A percentile compares a stretch with the other conserved stretches of the same genome.
Evolutionary conservation across 2,329 filamentous ascomycete species (phyloP).

Genomic region (Nannizzia gypsea): DNA sequence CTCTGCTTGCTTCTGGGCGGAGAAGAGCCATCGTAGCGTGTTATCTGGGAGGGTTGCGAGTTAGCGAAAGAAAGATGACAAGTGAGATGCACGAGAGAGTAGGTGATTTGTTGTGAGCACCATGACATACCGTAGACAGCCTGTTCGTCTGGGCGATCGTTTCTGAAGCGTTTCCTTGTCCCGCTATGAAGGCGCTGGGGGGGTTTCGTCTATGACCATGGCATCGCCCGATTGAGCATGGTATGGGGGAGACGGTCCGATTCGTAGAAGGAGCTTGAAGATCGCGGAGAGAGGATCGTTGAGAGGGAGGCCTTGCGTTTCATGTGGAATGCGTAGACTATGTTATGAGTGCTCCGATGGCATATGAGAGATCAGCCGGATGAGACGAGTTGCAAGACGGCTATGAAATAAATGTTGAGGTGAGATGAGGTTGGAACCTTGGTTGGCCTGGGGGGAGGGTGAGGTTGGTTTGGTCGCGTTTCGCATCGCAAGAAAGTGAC

Average conservation of each 20-base stretch:
- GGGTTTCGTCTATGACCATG: slow-evolving; percentile 24
- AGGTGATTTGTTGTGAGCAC: not conserved
- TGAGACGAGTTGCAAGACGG: not conserved
- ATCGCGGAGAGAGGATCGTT: slow-evolving; percentile 31
- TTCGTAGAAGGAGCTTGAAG: slow-evolving; percentile 24
- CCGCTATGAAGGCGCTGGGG: slow-evolving; percentile 42
- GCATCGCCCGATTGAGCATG: slow-evolving; percentile 17
- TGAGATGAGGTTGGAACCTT: not conserved
- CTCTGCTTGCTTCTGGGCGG: slow-evolving; percentile 26
- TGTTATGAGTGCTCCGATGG: not conserved
- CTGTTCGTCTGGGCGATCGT: slow-evolving; percentile 46
- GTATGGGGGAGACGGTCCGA: slow-evolving; percentile 15
- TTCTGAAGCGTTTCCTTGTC: slow-evolving; percentile 47
- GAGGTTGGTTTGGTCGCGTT: slow-evolving; percentile 1
- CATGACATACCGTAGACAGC: slow-evolving; percentile 42
- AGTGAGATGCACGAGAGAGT: too few species aligned
- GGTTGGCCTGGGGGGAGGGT: not conserved
- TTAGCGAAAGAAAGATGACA: slow-evolving; percentile 14
- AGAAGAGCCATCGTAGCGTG: slow-evolving; percentile 33
- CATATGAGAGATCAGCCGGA: not conserved
- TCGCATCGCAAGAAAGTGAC: not conserved
- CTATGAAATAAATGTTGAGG: not conserved
- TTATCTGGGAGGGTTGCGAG: slow-evolving; percentile 22
- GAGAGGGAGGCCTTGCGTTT: slow-evolving; percentile 50
- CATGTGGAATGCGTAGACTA: slow-evolving; percentile 32